Conservation (phyloP, 2,329 filamentous ascomycete genomes). For the Alternaria triticimaculans region DNA sequence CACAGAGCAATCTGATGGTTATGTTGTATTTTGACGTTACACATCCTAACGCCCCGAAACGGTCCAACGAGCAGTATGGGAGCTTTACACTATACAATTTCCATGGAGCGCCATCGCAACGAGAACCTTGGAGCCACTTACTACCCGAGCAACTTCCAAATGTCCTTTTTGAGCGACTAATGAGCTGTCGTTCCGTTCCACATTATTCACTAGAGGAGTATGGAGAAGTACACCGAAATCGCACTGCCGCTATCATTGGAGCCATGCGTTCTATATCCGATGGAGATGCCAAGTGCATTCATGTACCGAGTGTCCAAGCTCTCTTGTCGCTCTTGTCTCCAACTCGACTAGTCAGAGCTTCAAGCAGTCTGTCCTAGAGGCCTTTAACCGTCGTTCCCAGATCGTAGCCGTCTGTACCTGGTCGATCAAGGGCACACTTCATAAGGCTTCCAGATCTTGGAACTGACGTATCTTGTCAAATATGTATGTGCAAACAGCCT, state of each 20-base stretch:
- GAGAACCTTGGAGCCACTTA: background rate
- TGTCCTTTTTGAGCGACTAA: background rate
- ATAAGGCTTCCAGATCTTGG: conserved; percentile 17
- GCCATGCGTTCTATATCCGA: background rate
- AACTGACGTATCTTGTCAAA: conserved; percentile 28
- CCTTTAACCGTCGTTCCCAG: conserved; percentile 35
- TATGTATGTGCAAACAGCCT: conserved; percentile 22
- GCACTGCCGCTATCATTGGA: background rate
- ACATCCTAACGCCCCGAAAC: background rate
- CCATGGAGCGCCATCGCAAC: background rate
- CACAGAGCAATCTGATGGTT: background rate
- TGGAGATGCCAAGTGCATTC: background rate
- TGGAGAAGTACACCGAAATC: background rate
- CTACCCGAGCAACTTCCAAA: background rate
- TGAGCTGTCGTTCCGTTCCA: background rate
- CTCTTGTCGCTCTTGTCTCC: conserved; percentile 16
- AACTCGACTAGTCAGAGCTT: background rate
- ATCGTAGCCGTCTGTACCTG: conserved; percentile 24
- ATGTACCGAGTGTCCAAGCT: background rate
- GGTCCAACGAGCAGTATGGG: background rate
- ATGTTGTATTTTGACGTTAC: conserved; percentile 21
- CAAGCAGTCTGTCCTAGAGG: background rate
- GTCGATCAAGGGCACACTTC: conserved; percentile 24
- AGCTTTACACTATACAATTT: background rate
- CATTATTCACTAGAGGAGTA: background rate